Evolutionary conservation across 345 rosid species (phyloP).

Genomic region (Cardamine occulta): DNA sequence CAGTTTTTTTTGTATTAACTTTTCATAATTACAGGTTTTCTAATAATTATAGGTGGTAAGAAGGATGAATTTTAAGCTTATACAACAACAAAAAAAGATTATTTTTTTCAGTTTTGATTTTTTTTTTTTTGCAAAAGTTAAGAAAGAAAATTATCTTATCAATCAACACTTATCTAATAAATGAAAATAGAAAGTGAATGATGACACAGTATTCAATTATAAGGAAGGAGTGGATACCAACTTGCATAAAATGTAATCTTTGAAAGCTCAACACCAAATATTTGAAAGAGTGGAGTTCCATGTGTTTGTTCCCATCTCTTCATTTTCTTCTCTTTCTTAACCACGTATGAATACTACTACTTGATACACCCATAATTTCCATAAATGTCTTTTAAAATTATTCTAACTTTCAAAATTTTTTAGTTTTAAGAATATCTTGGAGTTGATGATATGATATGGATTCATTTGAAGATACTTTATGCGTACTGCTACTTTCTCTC

Average conservation of each 20-base stretch:
- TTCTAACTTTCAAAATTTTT: background rate
- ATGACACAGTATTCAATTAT: slow-evolving; percentile 25
- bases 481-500: background rate
- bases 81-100: no score
- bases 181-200: slow-evolving; percentile 30
- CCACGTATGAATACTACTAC: slow-evolving; percentile 19
- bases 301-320: slow-evolving; percentile 37
- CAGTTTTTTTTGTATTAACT: background rate
- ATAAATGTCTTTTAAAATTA: background rate
- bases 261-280: slow-evolving; percentile 17
- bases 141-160: background rate
- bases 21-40: background rate
- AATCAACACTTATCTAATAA: background rate
- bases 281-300: slow-evolving; percentile 37
- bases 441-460: slow-evolving; percentile 19
- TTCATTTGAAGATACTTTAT: slow-evolving; percentile 6
- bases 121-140: background rate
- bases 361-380: slow-evolving; percentile 20
- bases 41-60: background rate
- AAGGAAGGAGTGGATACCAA: background rate
- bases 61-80: background rate
- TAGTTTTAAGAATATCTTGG: background rate
- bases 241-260: slow-evolving; percentile 14
- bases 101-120: background rate
- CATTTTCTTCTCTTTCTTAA: background rate